These are phyloP conservation scores for Karstenula rhodostoma DNA, from an alignment of 2,329 filamentous ascomycete genomes.

Conservation along the genomic window DNA sequence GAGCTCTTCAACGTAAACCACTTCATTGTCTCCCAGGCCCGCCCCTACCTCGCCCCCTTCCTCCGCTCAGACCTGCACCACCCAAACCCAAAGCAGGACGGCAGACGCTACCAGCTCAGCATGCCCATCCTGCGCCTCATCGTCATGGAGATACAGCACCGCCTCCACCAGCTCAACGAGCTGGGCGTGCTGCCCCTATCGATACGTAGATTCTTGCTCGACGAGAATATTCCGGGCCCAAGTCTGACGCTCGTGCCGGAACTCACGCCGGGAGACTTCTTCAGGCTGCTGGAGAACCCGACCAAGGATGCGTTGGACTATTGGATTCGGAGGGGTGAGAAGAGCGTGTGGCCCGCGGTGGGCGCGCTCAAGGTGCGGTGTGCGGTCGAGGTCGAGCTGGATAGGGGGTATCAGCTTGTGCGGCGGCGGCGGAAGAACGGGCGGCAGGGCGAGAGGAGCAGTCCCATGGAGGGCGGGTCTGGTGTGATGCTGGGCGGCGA, in stretches of 20 bases:
- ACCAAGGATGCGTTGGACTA: conserved; percentile 78
- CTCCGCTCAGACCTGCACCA: conserved; percentile 82
- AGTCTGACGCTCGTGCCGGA: conserved; percentile 85
- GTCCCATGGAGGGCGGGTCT: conserved; percentile 16
- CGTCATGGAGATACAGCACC: conserved; percentile 79
- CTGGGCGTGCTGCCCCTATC: conserved; percentile 74
- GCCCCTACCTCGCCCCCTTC: conserved; percentile 89
- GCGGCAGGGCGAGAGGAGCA: conserved; percentile 27
- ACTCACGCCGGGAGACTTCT: conserved; percentile 75
- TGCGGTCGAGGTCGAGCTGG: conserved; percentile 86
- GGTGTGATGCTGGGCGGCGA: conserved; percentile 21
- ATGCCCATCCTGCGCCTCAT: conserved; percentile 69
- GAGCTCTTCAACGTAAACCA: conserved; percentile 94
- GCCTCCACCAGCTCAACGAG: conserved; percentile 81
- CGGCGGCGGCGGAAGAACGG: conserved; percentile 61
- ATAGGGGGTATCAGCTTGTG: conserved; percentile 83
- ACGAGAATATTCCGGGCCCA: conserved; percentile 81
- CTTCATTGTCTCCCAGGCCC: conserved; percentile 91
- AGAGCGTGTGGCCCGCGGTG: conserved; percentile 90
- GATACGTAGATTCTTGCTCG: conserved; percentile 79
- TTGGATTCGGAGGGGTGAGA: conserved; percentile 86
- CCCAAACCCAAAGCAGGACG: conserved; percentile 66
- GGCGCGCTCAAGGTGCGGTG: conserved; percentile 82
- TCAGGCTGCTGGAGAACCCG: conserved; percentile 82
- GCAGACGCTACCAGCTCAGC: conserved; percentile 64